Evolutionary conservation across 1,284 basidiomycete species (phyloP), one percentile per base, ranked within the genome.

Genomic region (Boletus mariae): DNA sequence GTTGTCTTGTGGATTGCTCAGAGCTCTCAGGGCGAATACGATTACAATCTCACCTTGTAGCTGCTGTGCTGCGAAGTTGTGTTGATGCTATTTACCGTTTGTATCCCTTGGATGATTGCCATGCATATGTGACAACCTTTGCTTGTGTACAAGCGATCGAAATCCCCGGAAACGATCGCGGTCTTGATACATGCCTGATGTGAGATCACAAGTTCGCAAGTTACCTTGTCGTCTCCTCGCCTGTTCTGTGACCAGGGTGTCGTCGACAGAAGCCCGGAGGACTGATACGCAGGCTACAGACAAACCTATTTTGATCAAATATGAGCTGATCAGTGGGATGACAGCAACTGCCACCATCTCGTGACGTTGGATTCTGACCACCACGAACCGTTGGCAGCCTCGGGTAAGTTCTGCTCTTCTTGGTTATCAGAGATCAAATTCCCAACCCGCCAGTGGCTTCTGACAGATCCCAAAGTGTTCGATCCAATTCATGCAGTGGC

Each of bases 1-100:
- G 78, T 92, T 56, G 80, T 93, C 3, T 79, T 95, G 17, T 95
- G 93, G 93, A 82, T 92, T 54, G 89, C 90, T 4, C 92, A 94
- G 74, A 90, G 81, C 57, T 77, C 81, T 1, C 83, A 84, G 59
- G 82, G 77, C 58, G 92, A 95, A 68, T 94, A 93, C 71, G 92
- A 94, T 67, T 95, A 94, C 69, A 92, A 87, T 61, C 77, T 94
- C 52, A 87, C 88, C 34, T 76, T 93, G 57, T 92, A 65, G 26
- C n/a, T 45, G 15, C 15, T 32, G 9, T 25, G n/a, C 6, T 25
- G 12, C 13, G 41, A 47, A 35, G 29, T 38, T 35, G 49, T 40
- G 26, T 44, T 56, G 48, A 56, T 60, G 12, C 52, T 42, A 52
- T 51, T 20, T 49, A 45, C 17, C 23, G 15, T 29, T 34, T 53